Conservation (phyloP, 1,284 basidiomycete genomes). For the Pascua guehoae region DNA sequence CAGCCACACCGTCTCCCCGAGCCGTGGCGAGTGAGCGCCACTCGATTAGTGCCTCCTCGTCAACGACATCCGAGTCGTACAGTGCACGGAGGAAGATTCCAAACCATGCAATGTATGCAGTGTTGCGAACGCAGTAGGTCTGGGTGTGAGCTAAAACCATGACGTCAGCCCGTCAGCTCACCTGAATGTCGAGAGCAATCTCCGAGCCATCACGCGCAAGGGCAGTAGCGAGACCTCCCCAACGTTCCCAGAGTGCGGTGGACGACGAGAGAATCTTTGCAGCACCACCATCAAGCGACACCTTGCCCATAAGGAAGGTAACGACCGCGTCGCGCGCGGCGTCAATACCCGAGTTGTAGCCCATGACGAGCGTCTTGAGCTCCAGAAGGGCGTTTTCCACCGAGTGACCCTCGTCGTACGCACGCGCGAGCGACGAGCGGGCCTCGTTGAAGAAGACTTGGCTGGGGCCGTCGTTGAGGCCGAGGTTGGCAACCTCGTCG, state of each 20-base stretch:
- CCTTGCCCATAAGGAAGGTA: conserved; percentile 41
- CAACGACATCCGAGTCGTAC: conserved; percentile 48
- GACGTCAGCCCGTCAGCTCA: conserved; percentile 3
- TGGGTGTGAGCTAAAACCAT: neutral
- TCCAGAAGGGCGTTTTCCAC: conserved; percentile 46
- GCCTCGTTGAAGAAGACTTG: conserved; percentile 42
- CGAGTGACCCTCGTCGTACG: conserved; percentile 45
- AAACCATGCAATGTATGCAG: conserved; percentile 33
- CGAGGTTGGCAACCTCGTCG: conserved; percentile 23
- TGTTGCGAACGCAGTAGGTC: conserved; percentile 13
- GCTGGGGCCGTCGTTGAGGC: conserved; percentile 30
- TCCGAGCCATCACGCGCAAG: conserved; percentile 34
- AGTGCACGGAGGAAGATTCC: conserved; percentile 44
- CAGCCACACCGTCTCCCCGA: conserved; percentile 39
- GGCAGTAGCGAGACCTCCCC: conserved; percentile 36
- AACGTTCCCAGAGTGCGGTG: conserved; percentile 35
- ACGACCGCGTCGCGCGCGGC: conserved; percentile 44
- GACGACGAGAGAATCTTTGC: conserved; percentile 26
- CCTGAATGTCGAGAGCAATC: conserved; percentile 37
- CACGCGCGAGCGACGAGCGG: conserved; percentile 40
- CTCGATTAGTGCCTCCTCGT: conserved; percentile 44
- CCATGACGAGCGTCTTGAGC: conserved; percentile 46
- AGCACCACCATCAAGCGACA: conserved; percentile 24
- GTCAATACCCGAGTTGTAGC: conserved; percentile 48
- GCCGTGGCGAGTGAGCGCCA: conserved; percentile 45